phyloP scores from a whole-genome alignment of 805 yeast species.

The Candida dendrica region DNA sequence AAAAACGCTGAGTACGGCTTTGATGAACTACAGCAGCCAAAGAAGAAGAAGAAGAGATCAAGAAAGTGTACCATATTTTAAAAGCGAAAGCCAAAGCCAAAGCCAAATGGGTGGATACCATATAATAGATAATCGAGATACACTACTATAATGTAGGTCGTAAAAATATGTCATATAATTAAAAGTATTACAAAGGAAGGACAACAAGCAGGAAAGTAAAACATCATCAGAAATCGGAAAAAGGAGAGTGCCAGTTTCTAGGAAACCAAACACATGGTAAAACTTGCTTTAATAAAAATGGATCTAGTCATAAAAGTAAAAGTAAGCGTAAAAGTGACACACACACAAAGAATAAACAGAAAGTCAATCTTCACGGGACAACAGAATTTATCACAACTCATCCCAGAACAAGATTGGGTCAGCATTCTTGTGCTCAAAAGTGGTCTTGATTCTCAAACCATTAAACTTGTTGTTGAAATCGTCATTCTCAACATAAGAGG shows the following conservation, averaged over 20 bases:
- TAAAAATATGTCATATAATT: no score
- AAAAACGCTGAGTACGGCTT: slow-evolving; percentile 12
- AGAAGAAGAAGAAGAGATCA: slow-evolving; percentile 2
- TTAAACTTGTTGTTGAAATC: not conserved
- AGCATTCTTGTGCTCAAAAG: not conserved
- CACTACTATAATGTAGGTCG: no score
- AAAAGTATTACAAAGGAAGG: no score
- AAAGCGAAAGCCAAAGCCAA: no score
- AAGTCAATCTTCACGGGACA: not conserved
- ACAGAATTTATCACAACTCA: not conserved
- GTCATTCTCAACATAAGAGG: not conserved
- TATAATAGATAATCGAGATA: no score
- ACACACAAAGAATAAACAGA: not conserved
- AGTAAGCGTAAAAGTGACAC: not conserved
- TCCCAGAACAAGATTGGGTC: not conserved
- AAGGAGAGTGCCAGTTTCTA: no score
- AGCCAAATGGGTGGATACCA: no score
- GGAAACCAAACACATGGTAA: no score
- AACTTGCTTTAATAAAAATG: no score
- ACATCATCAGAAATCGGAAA: no score
- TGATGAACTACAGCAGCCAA: slow-evolving; percentile 1
- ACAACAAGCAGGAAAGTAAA: no score
- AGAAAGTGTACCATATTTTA: not conserved
- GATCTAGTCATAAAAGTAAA: no score
- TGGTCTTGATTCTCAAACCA: not conserved